Percentiles rank a stretch among this genome's conserved stretches.
Evolutionary conservation across 768 basidiomycete species (phyloP).

Genomic region (Boletellus ananas): DNA sequence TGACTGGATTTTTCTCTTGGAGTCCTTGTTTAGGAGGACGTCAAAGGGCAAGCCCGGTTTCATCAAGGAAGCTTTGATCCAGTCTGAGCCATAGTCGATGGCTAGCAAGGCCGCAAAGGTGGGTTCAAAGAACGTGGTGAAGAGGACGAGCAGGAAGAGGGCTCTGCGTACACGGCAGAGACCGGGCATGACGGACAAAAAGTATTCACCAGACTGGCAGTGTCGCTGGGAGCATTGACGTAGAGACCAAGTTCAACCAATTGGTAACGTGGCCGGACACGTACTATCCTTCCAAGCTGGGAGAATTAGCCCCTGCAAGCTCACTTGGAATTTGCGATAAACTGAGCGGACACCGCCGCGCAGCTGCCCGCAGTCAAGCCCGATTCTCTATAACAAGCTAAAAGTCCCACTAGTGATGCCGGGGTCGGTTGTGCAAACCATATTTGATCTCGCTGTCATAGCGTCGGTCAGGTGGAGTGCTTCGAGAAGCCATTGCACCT

Average conservation of each 20-base stretch:
- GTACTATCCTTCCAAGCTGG: slow-evolving; percentile 7
- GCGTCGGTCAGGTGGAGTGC: background rate
- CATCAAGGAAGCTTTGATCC: slow-evolving; percentile 94
- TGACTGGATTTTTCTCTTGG: slow-evolving; percentile 91
- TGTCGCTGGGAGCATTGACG: background rate
- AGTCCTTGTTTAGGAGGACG: slow-evolving; percentile 93
- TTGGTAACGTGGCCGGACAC: slow-evolving; percentile 23
- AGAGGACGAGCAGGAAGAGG: slow-evolving; percentile 21
- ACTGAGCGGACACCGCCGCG: no score
- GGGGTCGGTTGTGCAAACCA: background rate
- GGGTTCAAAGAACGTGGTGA: slow-evolving; percentile 26
- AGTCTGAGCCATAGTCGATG: slow-evolving; percentile 98
- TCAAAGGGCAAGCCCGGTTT: slow-evolving; percentile 95
- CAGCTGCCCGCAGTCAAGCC: background rate
- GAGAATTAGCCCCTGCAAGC: slow-evolving; percentile 1
- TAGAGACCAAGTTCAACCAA: background rate
- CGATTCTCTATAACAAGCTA: background rate
- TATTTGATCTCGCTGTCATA: slow-evolving; percentile 1
- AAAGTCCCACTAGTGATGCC: background rate
- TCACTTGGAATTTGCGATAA: no score
- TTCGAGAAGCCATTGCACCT: no score
- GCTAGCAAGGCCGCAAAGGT: slow-evolving; percentile 80
- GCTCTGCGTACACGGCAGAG: slow-evolving; percentile 25
- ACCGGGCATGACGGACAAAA: slow-evolving; percentile 16
- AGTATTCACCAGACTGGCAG: slow-evolving; percentile 14